Percentiles rank a stretch among this genome's conserved stretches.
Conservation (phyloP, 306 rosid genomes). For the Castanospermum australe region DNA sequence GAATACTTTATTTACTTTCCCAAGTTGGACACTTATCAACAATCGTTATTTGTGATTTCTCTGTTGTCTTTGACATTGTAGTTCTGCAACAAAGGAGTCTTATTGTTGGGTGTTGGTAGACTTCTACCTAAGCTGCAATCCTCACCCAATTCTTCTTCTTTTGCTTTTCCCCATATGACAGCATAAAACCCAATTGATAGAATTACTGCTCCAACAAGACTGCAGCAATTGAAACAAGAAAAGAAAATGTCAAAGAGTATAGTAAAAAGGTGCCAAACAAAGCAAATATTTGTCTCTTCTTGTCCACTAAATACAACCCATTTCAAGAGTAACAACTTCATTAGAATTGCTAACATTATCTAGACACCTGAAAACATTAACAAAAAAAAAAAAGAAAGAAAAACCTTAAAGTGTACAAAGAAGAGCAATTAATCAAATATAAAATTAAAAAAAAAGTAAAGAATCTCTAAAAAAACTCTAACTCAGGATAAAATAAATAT, state of each 20-base stretch:
- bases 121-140: not conserved
- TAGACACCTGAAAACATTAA: too few species aligned
- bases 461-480: too few species aligned
- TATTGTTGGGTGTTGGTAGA: not conserved
- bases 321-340: too few species aligned
- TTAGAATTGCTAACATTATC: too few species aligned
- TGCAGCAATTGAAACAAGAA: conserved; percentile 25
- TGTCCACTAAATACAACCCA: too few species aligned
- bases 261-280: not conserved
- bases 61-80: not conserved
- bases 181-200: conserved; percentile 61
- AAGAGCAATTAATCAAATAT: too few species aligned
- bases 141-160: conserved; percentile 35
- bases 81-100: conserved; percentile 40
- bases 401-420: too few species aligned
- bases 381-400: too few species aligned
- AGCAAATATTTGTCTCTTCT: not conserved
- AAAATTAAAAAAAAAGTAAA: too few species aligned
- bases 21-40: not conserved
- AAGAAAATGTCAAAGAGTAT: not conserved
- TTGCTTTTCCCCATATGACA: conserved; percentile 59
- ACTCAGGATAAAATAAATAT: too few species aligned
- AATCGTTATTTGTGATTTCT: not conserved
- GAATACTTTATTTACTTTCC: not conserved
- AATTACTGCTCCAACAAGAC: conserved; percentile 52